Conservation (phyloP, 129 eudicot species). For the Centella asiatica region DNA sequence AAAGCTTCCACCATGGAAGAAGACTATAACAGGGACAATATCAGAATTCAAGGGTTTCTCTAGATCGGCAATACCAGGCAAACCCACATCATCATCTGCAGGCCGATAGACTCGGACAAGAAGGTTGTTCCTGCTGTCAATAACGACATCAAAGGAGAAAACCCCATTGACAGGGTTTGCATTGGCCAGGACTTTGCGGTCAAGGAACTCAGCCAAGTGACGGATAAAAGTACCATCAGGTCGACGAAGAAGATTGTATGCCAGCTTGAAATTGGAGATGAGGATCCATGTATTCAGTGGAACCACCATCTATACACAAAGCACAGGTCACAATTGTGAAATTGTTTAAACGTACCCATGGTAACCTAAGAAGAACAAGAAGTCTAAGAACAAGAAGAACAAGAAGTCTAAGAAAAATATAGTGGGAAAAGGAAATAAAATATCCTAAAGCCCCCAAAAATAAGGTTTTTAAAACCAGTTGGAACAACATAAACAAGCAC, state of each 20-base stretch:
- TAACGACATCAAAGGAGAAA: conserved; percentile 52
- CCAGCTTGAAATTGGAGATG: conserved; percentile 56
- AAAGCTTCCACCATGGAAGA: conserved; percentile 73
- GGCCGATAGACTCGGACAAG: conserved; percentile 45
- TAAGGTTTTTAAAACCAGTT: neutral
- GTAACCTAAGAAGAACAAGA: neutral
- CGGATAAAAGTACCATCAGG: conserved; percentile 59
- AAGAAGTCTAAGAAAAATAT: neutral
- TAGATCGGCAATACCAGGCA: conserved; percentile 18
- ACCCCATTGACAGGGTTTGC: conserved; percentile 66
- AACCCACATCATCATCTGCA: conserved; percentile 16
- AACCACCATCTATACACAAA: conserved; percentile 41
- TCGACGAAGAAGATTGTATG: conserved; percentile 52
- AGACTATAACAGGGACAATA: conserved; percentile 48
- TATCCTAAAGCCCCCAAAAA: conserved; percentile 2
- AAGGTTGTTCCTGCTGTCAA: conserved; percentile 46
- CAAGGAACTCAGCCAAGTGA: conserved; percentile 54
- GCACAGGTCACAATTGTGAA: neutral
- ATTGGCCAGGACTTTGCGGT: conserved; percentile 62
- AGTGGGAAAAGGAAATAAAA: neutral
- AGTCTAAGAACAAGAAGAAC: neutral
- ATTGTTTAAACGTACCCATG: neutral
- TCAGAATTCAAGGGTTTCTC: conserved; percentile 37
- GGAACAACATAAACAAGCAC: too few species aligned
- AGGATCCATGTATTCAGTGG: conserved; percentile 69